phyloP scores from a whole-genome alignment of 768 basidiomycete genomes.

The Psilocybe cyanescens region DNA sequence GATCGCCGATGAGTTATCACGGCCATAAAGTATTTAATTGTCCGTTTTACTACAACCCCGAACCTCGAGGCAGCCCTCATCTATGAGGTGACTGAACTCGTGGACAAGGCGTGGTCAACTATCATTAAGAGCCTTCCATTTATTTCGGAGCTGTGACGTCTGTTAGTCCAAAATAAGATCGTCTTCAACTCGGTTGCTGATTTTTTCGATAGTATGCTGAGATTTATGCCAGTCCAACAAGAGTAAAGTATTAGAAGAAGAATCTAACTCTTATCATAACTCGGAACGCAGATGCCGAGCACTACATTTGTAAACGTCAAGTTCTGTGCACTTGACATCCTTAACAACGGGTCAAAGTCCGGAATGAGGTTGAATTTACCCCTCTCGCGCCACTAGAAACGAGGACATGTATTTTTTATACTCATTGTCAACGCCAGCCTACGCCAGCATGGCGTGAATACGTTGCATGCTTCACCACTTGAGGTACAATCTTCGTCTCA shows the following conservation, averaged over 20 bases:
- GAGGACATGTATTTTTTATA: not conserved
- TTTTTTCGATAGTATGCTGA: not conserved
- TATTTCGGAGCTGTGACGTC: slow-evolving; percentile 9
- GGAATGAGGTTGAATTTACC: not conserved
- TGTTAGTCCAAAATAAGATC: not conserved
- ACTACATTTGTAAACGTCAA: slow-evolving; percentile 4
- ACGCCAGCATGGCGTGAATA: too few relatives aligned
- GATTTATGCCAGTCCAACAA: not conserved
- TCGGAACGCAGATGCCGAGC: slow-evolving; percentile 1
- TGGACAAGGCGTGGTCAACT: slow-evolving; percentile 4
- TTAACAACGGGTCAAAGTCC: slow-evolving; percentile 10
- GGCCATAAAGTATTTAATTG: not conserved
- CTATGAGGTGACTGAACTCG: not conserved
- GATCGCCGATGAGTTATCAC: not conserved
- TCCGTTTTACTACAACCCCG: not conserved
- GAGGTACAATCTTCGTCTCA: not conserved
- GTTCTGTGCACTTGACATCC: slow-evolving; percentile 2
- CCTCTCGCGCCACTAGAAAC: slow-evolving; percentile 5
- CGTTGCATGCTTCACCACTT: not conserved
- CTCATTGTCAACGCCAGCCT: not conserved
- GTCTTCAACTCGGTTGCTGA: not conserved
- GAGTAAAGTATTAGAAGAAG: not conserved
- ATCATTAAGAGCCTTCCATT: not conserved
- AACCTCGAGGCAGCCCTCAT: not conserved
- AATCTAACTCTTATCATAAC: not conserved